These are phyloP conservation scores for Aspergillus calidoustus DNA, from an alignment of 2,329 filamentous ascomycete genomes.

Conservation along the genomic window DNA sequence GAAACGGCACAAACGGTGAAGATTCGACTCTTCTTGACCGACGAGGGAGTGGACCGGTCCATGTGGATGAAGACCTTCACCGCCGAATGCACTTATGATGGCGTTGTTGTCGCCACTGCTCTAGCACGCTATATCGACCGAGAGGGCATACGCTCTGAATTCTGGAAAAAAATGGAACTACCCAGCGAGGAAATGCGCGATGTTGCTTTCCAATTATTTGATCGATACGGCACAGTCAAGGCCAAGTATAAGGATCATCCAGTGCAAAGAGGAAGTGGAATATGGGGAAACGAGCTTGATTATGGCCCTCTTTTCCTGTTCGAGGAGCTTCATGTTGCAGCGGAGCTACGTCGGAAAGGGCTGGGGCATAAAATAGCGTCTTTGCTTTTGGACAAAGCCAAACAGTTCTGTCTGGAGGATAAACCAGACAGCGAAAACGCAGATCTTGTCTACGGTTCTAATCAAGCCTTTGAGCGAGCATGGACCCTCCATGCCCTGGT, in stretches of 20 bases:
- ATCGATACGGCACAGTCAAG: constrained; percentile 44
- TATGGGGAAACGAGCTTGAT: constrained; percentile 36
- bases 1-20: constrained; percentile 22
- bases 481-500: constrained; percentile 28
- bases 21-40: constrained; percentile 21
- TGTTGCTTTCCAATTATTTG: constrained; percentile 43
- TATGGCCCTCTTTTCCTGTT: constrained; percentile 36
- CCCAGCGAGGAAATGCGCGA: constrained; percentile 31
- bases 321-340: constrained; percentile 28
- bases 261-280: constrained; percentile 33
- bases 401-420: constrained; percentile 10
- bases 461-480: constrained; percentile 17
- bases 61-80: constrained; percentile 22
- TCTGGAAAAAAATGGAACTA: constrained; percentile 42
- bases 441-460: neutral
- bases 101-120: constrained; percentile 25
- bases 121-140: constrained; percentile 31
- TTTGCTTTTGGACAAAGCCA: constrained; percentile 34
- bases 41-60: constrained; percentile 9
- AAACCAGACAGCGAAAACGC: too few relatives aligned
- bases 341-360: constrained; percentile 8
- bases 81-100: constrained; percentile 25
- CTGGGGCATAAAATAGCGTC: constrained; percentile 21
- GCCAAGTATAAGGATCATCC: constrained; percentile 37
- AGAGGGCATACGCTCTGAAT: constrained; percentile 31